These are phyloP conservation scores for Venturiaceae sp. DNA, from an alignment of 2,329 filamentous ascomycete species.

Conservation along the genomic window DNA sequence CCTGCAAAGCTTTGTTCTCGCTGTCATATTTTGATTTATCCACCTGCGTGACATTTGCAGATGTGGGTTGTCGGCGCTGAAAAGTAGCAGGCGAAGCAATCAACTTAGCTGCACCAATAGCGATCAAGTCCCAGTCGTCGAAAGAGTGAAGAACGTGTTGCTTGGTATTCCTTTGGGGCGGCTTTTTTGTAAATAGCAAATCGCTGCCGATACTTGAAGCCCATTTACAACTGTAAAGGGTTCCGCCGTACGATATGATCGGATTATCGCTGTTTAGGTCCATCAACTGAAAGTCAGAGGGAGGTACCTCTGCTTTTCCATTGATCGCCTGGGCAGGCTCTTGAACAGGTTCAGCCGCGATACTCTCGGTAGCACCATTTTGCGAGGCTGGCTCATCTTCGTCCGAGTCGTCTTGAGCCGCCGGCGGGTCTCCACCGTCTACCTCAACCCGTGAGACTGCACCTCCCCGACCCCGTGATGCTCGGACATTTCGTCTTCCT, in stretches of 20 bases:
- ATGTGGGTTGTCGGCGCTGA: background rate
- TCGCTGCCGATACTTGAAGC: slow-evolving; percentile 76
- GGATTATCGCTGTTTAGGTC: slow-evolving; percentile 70
- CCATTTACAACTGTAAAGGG: slow-evolving; percentile 75
- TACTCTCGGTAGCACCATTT: background rate
- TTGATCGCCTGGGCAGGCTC: slow-evolving; percentile 8
- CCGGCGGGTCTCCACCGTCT: background rate
- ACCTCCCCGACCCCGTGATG: background rate
- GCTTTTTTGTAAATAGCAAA: slow-evolving; percentile 51
- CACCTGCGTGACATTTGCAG: background rate
- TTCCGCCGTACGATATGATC: slow-evolving; percentile 68
- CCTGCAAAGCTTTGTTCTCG: slow-evolving; percentile 7
- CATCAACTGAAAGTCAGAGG: slow-evolving; percentile 61
- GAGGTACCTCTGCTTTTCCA: slow-evolving; percentile 12
- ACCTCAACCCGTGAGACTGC: background rate
- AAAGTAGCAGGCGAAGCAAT: slow-evolving; percentile 34
- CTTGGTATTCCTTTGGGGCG: slow-evolving; percentile 18
- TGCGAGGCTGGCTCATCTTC: slow-evolving; percentile 2
- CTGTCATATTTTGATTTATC: background rate
- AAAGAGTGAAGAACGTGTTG: slow-evolving; percentile 41
- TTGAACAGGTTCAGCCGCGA: background rate
- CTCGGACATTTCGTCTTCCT: too few relatives aligned
- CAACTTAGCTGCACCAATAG: slow-evolving; percentile 60
- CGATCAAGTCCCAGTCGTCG: slow-evolving; percentile 59
- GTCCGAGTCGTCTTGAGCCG: background rate